Base-by-base conservation (phyloP, 2,329 filamentous ascomycete genomes). In the Pseudopithomyces maydicus region DNA sequence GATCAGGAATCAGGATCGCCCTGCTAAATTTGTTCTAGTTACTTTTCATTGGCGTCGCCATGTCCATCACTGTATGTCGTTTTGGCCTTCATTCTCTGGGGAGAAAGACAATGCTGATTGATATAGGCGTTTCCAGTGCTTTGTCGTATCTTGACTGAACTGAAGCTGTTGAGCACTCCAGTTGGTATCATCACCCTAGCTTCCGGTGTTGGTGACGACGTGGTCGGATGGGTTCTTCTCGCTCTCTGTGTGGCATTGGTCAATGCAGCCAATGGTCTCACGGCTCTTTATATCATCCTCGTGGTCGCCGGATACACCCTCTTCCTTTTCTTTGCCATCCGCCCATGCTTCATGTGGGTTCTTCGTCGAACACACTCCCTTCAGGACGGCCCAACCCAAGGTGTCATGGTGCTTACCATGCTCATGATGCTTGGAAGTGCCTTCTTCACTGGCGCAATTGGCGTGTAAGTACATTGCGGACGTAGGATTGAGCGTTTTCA, bases 221-320 rank as follows among this genome's bases (percentile, higher is more conserved):
- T 95, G 11, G 86, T 90, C 2, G 91, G 91, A 55, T 97, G 94
- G 94, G 88, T 97, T 63, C 81, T 98, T 14, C 87, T 98, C 20
- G 94, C 94, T 0, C 88, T 98, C 23, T 97, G 93, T 65, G 93
- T 98, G 29, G 91, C 94, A 0, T 83, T 98, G 23, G 93, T 97
- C 69, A 98, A 97, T 71, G 92, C 93, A 29, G 88, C 87, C 15
- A 89, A 84, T 44, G 94, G 94, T 0, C 75, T 98, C 20, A 88
- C 91, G 0, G 92, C 94, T 0, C 82, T 98, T 0, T 98, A 87
- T 78, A 91, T 97, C 5, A 79, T 98, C 4, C 82, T 98, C 12
- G 87, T 88, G 19, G 88, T 86, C 46, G 77, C 89, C 12, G 94
- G 85, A 41, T 98, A 89, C 78, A 83, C 88, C 19, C 72, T 97